phyloP scores from a whole-genome alignment of 139 green algal species.

The Trebouxia sp. region DNA sequence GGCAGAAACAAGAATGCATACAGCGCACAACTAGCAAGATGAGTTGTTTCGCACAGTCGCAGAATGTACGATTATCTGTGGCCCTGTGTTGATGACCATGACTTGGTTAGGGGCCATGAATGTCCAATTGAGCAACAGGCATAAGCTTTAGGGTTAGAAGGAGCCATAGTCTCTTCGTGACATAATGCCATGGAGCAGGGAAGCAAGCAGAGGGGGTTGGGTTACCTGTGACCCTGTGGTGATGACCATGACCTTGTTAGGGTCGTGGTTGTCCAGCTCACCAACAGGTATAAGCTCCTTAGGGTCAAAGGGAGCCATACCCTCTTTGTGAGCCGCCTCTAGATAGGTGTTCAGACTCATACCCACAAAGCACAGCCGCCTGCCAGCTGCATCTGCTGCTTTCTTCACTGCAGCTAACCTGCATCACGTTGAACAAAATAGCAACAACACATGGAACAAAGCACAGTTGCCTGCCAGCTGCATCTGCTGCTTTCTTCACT shows the following conservation, averaged over 20 bases:
- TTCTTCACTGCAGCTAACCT: constrained; percentile 82
- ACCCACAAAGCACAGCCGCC: constrained; percentile 91
- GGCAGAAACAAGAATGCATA: too few relatives aligned
- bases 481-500: constrained; percentile 94
- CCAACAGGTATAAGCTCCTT: constrained; percentile 71
- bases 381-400: constrained; percentile 89
- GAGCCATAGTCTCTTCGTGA: too few relatives aligned
- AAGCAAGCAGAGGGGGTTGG: background rate
- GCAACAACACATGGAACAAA: constrained; percentile 69
- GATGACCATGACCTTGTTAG: constrained; percentile 87
- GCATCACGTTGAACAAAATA: too few relatives aligned
- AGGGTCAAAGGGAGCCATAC: constrained; percentile 74
- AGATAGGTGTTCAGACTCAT: constrained; percentile 92
- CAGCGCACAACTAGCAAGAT: too few relatives aligned
- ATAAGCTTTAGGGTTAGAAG: too few relatives aligned
- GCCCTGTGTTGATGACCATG: too few relatives aligned
- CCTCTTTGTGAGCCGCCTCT: constrained; percentile 83
- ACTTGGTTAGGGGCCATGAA: too few relatives aligned
- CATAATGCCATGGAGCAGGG: background rate
- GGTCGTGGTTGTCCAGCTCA: constrained; percentile 79
- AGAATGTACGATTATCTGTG: too few relatives aligned
- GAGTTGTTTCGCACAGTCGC: too few relatives aligned
- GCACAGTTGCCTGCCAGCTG: constrained; percentile 77
- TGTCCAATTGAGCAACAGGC: too few relatives aligned
- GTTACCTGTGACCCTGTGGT: constrained; percentile 72